Evolutionary conservation across 2,329 filamentous ascomycete species (phyloP).

Genomic region (Purpureocillium lavendulum): DNA sequence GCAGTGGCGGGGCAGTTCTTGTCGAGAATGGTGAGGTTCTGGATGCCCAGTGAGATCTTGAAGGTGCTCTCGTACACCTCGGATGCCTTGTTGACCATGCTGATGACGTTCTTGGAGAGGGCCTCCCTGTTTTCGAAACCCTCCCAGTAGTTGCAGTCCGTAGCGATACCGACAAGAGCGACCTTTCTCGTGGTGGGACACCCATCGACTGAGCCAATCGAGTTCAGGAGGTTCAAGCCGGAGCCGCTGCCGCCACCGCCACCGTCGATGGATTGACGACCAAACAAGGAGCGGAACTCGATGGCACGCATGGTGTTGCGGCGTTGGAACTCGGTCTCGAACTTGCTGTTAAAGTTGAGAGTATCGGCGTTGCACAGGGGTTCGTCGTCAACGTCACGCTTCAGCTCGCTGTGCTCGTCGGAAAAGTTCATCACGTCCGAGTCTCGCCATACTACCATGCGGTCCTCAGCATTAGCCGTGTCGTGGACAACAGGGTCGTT

Average conservation of each 20-base stretch:
- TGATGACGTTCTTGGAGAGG: constrained; percentile 67
- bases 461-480: constrained; percentile 49
- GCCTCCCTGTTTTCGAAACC: constrained; percentile 57
- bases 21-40: constrained; percentile 74
- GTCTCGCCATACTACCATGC: constrained; percentile 87
- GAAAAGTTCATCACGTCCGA: constrained; percentile 59
- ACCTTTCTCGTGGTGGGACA: constrained; percentile 89
- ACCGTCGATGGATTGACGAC: constrained; percentile 62
- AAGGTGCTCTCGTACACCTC: constrained; percentile 83
- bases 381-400: constrained; percentile 40
- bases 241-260: constrained; percentile 56
- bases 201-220: constrained; percentile 74
- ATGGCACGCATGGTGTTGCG: constrained; percentile 51
- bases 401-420: constrained; percentile 51
- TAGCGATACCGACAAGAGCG: constrained; percentile 83
- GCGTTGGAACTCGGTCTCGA: constrained; percentile 53
- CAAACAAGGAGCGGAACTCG: constrained; percentile 59
- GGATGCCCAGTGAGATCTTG: constrained; percentile 87
- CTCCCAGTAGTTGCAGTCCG: constrained; percentile 80
- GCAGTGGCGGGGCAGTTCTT: constrained; percentile 64
- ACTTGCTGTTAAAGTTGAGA: constrained; percentile 70
- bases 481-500: constrained; percentile 59
- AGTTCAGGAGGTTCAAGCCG: constrained; percentile 62
- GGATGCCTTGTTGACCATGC: constrained; percentile 78
- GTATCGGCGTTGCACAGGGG: constrained; percentile 63